Evolutionary conservation across 495 filamentous ascomycete species (phyloP).

Genomic region (Penicillium atrosanguineum): DNA sequence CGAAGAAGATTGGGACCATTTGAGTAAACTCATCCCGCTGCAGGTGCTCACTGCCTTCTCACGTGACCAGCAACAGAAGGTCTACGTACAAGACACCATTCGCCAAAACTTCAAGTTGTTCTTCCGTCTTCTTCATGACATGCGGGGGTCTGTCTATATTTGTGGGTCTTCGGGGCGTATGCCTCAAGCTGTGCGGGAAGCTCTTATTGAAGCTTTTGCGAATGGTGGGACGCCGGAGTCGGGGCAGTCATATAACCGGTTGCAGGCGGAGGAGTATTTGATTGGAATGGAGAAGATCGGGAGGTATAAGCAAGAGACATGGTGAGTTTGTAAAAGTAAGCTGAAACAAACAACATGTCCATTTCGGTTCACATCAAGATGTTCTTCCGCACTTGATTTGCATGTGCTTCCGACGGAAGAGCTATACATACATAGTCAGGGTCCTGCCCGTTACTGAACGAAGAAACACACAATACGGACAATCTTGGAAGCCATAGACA

Average conservation of each 20-base stretch:
- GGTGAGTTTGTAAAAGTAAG: conserved; percentile 41
- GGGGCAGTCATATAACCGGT: conserved; percentile 31
- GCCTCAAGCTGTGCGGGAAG: conserved; percentile 83
- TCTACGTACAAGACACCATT: conserved; percentile 88
- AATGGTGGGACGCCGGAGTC: conserved; percentile 24
- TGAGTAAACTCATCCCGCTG: conserved; percentile 37
- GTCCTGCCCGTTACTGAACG: background rate
- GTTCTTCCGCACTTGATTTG: background rate
- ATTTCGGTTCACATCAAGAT: background rate
- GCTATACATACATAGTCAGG: background rate
- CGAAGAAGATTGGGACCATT: conserved; percentile 64
- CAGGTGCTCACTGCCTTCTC: conserved; percentile 81
- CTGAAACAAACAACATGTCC: background rate
- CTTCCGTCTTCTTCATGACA: conserved; percentile 53
- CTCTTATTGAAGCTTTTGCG: conserved; percentile 70
- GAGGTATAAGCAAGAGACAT: conserved; percentile 77
- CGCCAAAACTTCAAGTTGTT: conserved; percentile 57
- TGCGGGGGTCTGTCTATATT: conserved; percentile 62
- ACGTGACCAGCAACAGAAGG: conserved; percentile 67
- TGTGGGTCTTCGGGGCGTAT: conserved; percentile 85
- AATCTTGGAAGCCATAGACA: too few species aligned
- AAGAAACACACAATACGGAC: background rate
- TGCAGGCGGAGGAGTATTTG: conserved; percentile 57
- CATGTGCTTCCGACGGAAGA: background rate
- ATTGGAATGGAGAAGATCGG: conserved; percentile 64